These are phyloP conservation scores for Trichoderma sp. DNA, from an alignment of 2,329 filamentous ascomycete species.

Conservation along the genomic window DNA sequence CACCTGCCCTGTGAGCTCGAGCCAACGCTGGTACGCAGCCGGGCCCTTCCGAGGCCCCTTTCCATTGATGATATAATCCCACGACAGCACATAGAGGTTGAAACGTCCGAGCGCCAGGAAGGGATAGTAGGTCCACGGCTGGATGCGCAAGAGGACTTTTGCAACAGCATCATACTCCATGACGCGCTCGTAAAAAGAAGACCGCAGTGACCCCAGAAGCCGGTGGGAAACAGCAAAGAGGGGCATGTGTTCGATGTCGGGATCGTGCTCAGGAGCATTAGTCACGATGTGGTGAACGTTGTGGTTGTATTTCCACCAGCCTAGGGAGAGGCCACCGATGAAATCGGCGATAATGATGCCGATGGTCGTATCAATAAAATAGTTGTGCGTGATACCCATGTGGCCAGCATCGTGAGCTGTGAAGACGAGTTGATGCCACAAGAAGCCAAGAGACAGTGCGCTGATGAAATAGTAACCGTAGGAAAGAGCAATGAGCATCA, in stretches of 20 bases:
- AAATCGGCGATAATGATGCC: conserved; percentile 63
- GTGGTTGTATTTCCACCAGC: conserved; percentile 68
- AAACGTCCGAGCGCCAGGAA: conserved; percentile 66
- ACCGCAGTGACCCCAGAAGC: conserved; percentile 62
- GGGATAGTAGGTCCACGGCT: conserved; percentile 67
- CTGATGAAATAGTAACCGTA: conserved; percentile 56
- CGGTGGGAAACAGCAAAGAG: conserved; percentile 64
- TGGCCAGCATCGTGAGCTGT: conserved; percentile 64
- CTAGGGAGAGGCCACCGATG: conserved; percentile 62
- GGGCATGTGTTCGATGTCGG: conserved; percentile 64
- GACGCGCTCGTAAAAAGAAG: conserved; percentile 63
- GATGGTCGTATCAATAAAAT: conserved; percentile 56
- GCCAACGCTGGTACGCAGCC: conserved; percentile 65
- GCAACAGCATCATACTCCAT: conserved; percentile 62
- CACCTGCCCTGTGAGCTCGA: conserved; percentile 62
- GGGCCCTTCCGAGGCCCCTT: conserved; percentile 52
- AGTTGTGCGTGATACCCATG: conserved; percentile 59
- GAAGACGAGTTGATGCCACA: conserved; percentile 65
- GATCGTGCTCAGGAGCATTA: conserved; percentile 59
- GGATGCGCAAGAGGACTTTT: conserved; percentile 56
- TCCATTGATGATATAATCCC: conserved; percentile 56
- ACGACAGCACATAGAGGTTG: conserved; percentile 67
- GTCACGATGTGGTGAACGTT: conserved; percentile 67
- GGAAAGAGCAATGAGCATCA: conserved; percentile 45
- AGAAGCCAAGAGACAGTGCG: conserved; percentile 49